phyloP scores from a whole-genome alignment of 2,329 filamentous ascomycete species.

The Graphiopsis chlorocephala region DNA sequence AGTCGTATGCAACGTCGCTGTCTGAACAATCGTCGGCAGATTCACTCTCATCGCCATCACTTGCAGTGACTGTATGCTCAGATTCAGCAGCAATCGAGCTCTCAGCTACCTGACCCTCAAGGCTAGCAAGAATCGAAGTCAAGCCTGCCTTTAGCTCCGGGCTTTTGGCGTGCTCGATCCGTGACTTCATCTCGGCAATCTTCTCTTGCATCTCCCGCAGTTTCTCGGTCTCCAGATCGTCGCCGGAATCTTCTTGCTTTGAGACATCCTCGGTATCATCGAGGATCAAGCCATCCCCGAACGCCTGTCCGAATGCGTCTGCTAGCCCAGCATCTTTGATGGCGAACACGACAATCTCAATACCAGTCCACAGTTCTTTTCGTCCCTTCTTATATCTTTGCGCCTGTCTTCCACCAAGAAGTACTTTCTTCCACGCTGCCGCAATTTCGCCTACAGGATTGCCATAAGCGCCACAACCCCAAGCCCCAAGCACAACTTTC shows the following conservation, averaged over 20 bases:
- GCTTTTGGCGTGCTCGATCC: constrained; percentile 5
- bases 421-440: constrained; percentile 47
- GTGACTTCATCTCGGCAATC: neutral
- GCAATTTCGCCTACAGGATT: constrained; percentile 59
- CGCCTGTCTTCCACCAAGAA: constrained; percentile 28
- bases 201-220: constrained; percentile 7
- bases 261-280: neutral
- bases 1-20: constrained; percentile 6
- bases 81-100: neutral
- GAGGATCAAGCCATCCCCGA: constrained; percentile 22
- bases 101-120: neutral
- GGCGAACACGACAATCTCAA: constrained; percentile 56
- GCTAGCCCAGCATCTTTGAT: constrained; percentile 54
- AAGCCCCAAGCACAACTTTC: constrained; percentile 57
- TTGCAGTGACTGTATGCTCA: neutral
- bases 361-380: constrained; percentile 36
- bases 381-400: constrained; percentile 31
- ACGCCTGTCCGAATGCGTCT: constrained; percentile 46
- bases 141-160: constrained; percentile 6
- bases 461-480: constrained; percentile 62
- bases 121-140: constrained; percentile 1
- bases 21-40: neutral
- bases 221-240: neutral
- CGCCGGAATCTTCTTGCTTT: neutral
- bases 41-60: neutral